Evolutionary conservation across 306 rosid genomes (phyloP), one percentile per base, ranked within the genome.

Genomic region (Fragaria ananassa): DNA sequence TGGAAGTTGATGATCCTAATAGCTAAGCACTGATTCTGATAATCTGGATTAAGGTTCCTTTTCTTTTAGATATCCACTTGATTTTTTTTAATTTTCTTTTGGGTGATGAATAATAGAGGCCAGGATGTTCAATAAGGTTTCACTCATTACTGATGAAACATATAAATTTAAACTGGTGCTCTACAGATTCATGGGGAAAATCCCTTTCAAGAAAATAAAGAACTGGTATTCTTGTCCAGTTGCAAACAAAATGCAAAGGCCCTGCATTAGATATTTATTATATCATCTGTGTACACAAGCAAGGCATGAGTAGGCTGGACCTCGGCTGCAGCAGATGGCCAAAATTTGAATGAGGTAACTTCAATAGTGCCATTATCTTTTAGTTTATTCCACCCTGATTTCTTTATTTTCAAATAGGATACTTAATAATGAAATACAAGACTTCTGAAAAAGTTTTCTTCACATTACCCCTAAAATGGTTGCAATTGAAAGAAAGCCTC

Each of bases 221-320:
- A 18, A 17, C 45, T 31, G 23, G 45, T 41, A 49, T 17, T 50
- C 37, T 70, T 70, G 74, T 49, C 61, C 45, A 35, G 41, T 4
- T 62, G n/a, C 74, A 47, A 27, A 18, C 44, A 47, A 70, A 70
- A 29, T 50, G 39, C 62, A 70, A 31, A 70, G 34, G 42, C n/a
- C 41, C 4, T 61, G 67, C 41, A 13, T 61, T 14, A 46, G 3
- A 27, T 35, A 34, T 29, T 51, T 27, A 49, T 21, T 6, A 29
- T 45, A 46, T 21, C 14, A 25, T 8, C 9, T 46, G 8, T 12
- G 39, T 45, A 54, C 57, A 25, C 57, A 45, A 47, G 61, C 44
- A 17, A 49, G 74, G 56, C 39, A 70, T 70, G 74, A 70, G 60
- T 27, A 45, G 74, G 69, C 31, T 29, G 31, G 31, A 29, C 31